A percentile compares a stretch with the other conserved stretches of the same genome.
These are phyloP conservation scores for Melaleuca alternifolia DNA, from an alignment of 345 rosid genomes.

Conservation along the genomic window DNA sequence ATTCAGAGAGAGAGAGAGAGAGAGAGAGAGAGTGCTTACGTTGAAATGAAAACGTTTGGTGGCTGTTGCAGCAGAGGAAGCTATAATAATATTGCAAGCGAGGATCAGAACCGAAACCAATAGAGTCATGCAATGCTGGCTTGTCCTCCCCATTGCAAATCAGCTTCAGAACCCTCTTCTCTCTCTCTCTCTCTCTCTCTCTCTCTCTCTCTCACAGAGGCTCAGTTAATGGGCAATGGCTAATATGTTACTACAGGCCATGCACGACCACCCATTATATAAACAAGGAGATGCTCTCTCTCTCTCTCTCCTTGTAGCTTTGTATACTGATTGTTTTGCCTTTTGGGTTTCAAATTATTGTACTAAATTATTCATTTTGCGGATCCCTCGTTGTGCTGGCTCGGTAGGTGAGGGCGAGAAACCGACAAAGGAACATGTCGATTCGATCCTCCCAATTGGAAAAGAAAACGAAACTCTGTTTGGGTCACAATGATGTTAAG, in stretches of 20 bases:
- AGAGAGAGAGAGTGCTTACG: conserved; percentile 8
- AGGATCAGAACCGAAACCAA: background rate
- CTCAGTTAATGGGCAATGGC: background rate
- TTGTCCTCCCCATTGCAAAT: background rate
- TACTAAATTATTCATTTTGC: background rate
- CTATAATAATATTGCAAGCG: background rate
- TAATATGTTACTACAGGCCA: background rate
- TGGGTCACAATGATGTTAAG: background rate
- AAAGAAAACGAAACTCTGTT: background rate
- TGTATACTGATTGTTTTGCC: background rate
- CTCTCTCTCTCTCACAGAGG: background rate
- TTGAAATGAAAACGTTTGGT: conserved; percentile 37
- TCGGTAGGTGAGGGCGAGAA: conserved; percentile 1
- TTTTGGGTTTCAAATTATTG: background rate
- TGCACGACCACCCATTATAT: background rate
- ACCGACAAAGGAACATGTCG: background rate
- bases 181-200: background rate
- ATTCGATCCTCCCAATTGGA: background rate
- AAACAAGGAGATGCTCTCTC: background rate
- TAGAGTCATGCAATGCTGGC: background rate
- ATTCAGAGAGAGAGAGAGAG: background rate
- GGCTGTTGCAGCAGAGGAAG: conserved; percentile 11
- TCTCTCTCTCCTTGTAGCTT: background rate
- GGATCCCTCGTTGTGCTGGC: background rate
- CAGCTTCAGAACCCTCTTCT: background rate